Conservation (phyloP, 805 yeast species). For the Yamadazyma sp. region DNA sequence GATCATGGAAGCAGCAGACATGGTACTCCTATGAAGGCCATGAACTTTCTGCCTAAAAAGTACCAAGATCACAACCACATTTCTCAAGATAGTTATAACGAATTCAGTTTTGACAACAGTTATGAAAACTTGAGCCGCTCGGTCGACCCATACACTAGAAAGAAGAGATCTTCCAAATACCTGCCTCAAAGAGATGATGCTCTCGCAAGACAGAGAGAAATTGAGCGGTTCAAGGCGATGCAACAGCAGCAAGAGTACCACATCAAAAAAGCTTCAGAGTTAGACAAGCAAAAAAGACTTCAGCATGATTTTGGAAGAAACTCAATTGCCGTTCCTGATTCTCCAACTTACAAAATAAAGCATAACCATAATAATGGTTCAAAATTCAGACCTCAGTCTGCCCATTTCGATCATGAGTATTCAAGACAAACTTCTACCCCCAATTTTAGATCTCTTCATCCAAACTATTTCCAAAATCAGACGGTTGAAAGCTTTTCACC, state of each 20-base stretch:
- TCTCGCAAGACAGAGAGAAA: slow-evolving; percentile 27
- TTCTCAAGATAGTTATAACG: slow-evolving; percentile 13
- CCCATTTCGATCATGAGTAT: slow-evolving; percentile 13
- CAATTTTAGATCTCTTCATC: slow-evolving; percentile 12
- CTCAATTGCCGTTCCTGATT: slow-evolving; percentile 14
- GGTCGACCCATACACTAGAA: slow-evolving; percentile 6
- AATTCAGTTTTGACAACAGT: slow-evolving; percentile 25
- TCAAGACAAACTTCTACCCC: slow-evolving; percentile 16
- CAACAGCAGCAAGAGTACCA: slow-evolving; percentile 34
- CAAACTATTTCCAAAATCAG: slow-evolving; percentile 18
- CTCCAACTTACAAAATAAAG: slow-evolving; percentile 10
- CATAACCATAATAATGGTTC: slow-evolving; percentile 10
- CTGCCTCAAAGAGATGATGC: slow-evolving; percentile 17
- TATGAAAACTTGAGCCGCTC: slow-evolving; percentile 20
- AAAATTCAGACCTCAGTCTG: slow-evolving; percentile 20
- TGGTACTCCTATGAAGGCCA: slow-evolving; percentile 17
- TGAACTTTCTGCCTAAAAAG: slow-evolving; percentile 16
- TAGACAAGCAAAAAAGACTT: slow-evolving; percentile 13
- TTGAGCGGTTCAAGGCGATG: slow-evolving; percentile 28
- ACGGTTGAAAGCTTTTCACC: slow-evolving; percentile 29
- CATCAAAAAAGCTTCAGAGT: slow-evolving; percentile 19
- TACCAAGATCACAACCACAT: not conserved
- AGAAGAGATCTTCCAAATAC: slow-evolving; percentile 5
- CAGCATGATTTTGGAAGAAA: slow-evolving; percentile 16
- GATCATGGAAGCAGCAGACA: slow-evolving; percentile 3